These are phyloP conservation scores for Nicotiana otophora DNA, from an alignment of 257 asterid species.

Conservation along the genomic window DNA sequence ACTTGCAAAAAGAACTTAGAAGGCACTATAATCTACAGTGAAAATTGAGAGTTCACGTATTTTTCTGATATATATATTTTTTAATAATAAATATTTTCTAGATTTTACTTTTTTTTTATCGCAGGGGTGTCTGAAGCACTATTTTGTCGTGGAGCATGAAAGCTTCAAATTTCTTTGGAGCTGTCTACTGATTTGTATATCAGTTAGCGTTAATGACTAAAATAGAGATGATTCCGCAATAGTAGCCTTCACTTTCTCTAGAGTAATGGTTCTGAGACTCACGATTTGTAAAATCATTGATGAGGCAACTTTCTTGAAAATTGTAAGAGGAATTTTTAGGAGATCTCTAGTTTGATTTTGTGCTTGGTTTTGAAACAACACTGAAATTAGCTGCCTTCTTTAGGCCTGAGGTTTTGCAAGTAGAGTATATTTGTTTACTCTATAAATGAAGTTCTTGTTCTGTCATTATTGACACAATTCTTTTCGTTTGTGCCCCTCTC, in stretches of 20 bases:
- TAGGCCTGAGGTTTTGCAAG: not conserved
- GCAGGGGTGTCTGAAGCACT: not conserved
- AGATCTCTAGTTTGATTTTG: not conserved
- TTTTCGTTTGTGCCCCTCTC: not conserved
- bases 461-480: not conserved
- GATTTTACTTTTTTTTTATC: not conserved
- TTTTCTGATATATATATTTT: not conserved
- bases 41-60: not conserved
- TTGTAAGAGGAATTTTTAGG: not conserved
- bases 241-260: not conserved
- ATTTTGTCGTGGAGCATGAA: not conserved
- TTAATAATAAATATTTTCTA: not conserved
- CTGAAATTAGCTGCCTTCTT: not conserved
- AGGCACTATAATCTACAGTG: not conserved
- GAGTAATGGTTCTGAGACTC: not conserved
- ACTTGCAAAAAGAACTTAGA: not conserved
- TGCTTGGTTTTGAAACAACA: not conserved
- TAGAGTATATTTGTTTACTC: not conserved
- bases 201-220: not conserved
- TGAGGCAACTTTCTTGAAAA: not conserved
- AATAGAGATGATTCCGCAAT: not conserved
- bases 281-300: not conserved
- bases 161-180: slow-evolving; percentile 6
- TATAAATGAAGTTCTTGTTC: not conserved
- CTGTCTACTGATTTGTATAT: not conserved